phyloP scores from a whole-genome alignment of 768 basidiomycete species.

The Tricholoma furcatifolium region DNA sequence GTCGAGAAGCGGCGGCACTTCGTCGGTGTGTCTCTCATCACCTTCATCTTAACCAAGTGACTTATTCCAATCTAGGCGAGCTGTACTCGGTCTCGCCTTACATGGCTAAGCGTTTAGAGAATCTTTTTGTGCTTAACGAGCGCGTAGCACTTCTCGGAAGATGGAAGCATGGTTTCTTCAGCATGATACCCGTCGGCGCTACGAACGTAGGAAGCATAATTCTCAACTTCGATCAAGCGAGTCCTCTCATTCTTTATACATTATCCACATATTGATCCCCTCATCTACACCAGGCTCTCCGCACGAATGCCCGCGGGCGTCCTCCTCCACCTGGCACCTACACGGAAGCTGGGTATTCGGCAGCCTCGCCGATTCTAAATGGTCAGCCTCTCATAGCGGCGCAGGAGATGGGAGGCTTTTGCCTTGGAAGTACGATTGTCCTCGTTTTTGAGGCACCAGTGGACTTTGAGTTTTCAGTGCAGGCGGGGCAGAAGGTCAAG shows the following conservation, averaged over 20 bases:
- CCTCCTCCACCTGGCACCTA: slow-evolving; percentile 82
- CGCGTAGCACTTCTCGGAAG: slow-evolving; percentile 92
- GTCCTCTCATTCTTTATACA: background rate
- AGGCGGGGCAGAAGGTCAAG: slow-evolving; percentile 80
- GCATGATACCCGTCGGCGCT: slow-evolving; percentile 97
- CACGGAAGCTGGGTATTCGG: slow-evolving; percentile 87
- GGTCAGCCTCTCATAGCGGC: slow-evolving; percentile 87
- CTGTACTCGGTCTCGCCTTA: slow-evolving; percentile 96
- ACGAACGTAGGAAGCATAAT: slow-evolving; percentile 98
- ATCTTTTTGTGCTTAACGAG: slow-evolving; percentile 97
- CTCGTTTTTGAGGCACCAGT: slow-evolving; percentile 94
- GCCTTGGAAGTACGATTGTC: slow-evolving; percentile 92
- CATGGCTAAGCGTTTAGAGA: slow-evolving; percentile 88
- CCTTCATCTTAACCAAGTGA: background rate
- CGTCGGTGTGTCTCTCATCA: slow-evolving; percentile 55
- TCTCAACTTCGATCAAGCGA: slow-evolving; percentile 89
- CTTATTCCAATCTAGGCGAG: slow-evolving; percentile 58
- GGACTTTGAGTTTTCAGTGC: slow-evolving; percentile 74
- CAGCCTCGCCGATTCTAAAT: slow-evolving; percentile 76
- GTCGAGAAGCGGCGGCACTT: slow-evolving; percentile 96
- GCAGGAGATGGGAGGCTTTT: slow-evolving; percentile 98
- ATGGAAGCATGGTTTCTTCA: slow-evolving; percentile 95
- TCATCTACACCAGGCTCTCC: slow-evolving; percentile 55
- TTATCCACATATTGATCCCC: background rate
- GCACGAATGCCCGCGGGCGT: slow-evolving; percentile 82